phyloP scores from a whole-genome alignment of 2,329 filamentous ascomycete species.

The Botrytis porri region DNA sequence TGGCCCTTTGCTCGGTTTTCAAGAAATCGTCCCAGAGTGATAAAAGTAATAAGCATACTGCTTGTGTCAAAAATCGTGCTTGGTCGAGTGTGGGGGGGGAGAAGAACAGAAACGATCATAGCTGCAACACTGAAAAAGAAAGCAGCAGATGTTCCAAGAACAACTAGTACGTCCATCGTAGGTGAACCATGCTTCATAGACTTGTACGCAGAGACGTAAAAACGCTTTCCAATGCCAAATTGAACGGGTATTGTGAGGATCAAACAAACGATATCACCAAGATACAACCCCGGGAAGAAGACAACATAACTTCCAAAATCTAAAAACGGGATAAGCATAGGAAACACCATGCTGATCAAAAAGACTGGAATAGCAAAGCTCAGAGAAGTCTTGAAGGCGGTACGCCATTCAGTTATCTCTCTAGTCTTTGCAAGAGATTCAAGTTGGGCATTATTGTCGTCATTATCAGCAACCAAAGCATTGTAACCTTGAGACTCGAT shows the following conservation, averaged over 20 bases:
- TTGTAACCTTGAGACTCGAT: constrained; percentile 85
- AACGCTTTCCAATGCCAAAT: constrained; percentile 92
- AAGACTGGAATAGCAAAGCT: constrained; percentile 88
- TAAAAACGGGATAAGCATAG: constrained; percentile 73
- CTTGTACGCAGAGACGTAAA: constrained; percentile 91
- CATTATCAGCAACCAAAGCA: constrained; percentile 81
- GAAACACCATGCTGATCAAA: constrained; percentile 87
- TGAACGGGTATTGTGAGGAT: constrained; percentile 87
- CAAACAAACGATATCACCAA: constrained; percentile 84
- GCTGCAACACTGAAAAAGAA: constrained; percentile 92
- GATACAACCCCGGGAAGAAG: constrained; percentile 71
- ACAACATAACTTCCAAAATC: constrained; percentile 72
- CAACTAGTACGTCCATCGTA: constrained; percentile 96
- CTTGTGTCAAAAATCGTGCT: constrained; percentile 95
- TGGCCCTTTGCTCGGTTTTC: constrained; percentile 96
- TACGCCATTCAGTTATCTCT: constrained; percentile 91
- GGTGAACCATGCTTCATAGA: constrained; percentile 86
- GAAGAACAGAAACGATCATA: constrained; percentile 77
- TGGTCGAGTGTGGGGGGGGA: constrained; percentile 74
- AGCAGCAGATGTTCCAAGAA: constrained; percentile 88
- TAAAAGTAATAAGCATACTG: constrained; percentile 97
- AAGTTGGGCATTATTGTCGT: constrained; percentile 95
- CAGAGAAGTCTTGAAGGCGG: constrained; percentile 73
- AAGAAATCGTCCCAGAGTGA: constrained; percentile 83
- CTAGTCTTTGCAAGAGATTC: constrained; percentile 95